Percentiles rank a stretch among this genome's conserved stretches.
Evolutionary conservation across 2,329 filamentous ascomycete species (phyloP).

Genomic region (Hymenoscyphus scutula): DNA sequence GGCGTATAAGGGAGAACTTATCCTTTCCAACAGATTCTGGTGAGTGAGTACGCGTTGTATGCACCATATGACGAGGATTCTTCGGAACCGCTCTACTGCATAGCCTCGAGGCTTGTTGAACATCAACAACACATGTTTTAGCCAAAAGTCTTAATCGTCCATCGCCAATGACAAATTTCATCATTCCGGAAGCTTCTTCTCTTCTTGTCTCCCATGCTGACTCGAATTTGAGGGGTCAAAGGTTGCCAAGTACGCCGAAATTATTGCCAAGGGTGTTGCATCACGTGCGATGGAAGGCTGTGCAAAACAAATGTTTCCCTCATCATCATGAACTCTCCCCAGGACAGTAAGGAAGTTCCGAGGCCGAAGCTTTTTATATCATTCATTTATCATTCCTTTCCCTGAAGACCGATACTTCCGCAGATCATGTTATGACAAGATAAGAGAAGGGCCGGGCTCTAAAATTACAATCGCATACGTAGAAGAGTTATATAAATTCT

Average conservation of each 20-base stretch:
- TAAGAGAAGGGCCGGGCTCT: conserved; percentile 3
- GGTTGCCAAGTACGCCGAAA: background rate
- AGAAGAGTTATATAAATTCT: background rate
- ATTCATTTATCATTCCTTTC: background rate
- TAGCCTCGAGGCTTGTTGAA: background rate
- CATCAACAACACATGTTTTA: background rate
- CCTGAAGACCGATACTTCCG: background rate
- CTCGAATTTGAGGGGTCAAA: background rate
- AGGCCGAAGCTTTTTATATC: background rate
- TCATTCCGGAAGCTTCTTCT: background rate
- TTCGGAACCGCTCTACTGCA: background rate
- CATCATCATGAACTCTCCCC: background rate
- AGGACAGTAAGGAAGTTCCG: background rate
- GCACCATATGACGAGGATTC: no score
- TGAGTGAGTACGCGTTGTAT: no score
- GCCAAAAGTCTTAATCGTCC: background rate
- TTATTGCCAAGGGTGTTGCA: background rate
- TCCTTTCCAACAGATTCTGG: no score
- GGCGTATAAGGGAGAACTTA: no score
- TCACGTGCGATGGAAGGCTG: background rate
- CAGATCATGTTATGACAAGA: conserved; percentile 3
- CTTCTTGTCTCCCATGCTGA: background rate
- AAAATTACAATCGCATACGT: background rate
- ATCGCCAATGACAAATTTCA: background rate
- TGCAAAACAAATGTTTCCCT: background rate